phyloP scores from a whole-genome alignment of 345 rosid species.

The Rhodomyrtus tomentosa region DNA sequence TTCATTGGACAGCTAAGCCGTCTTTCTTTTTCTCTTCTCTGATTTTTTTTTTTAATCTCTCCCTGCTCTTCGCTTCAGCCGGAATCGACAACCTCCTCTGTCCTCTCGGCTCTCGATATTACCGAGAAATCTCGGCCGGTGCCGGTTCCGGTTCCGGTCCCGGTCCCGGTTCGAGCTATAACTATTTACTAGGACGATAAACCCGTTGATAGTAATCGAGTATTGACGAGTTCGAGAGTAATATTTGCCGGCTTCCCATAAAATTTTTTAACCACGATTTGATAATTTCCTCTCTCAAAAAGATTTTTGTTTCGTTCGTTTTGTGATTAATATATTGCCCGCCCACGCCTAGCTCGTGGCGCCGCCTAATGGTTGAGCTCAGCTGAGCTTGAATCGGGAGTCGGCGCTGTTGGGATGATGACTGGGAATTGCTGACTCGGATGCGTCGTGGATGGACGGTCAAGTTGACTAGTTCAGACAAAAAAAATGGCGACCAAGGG shows the following conservation, averaged over 20 bases:
- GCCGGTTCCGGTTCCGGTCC: too few relatives aligned
- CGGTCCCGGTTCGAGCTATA: background rate
- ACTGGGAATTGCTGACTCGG: background rate
- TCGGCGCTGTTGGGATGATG: background rate
- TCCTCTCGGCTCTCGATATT: background rate
- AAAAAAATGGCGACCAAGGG: background rate
- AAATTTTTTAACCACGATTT: background rate
- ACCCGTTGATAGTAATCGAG: too few relatives aligned
- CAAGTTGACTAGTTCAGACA: background rate
- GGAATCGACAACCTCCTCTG: background rate
- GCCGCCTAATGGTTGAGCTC: background rate
- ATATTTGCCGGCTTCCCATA: too few relatives aligned
- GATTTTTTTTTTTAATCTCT: background rate
- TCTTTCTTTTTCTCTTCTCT: background rate
- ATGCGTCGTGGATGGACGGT: background rate
- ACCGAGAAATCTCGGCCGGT: background rate
- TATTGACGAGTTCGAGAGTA: too few relatives aligned
- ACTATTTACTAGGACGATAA: background rate
- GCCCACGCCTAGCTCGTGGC: background rate
- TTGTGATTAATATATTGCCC: background rate
- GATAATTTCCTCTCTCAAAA: background rate
- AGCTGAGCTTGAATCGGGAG: background rate
- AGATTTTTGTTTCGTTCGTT: background rate
- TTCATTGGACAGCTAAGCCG: background rate
- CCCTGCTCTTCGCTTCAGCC: background rate